Evolutionary conservation across 2,329 filamentous ascomycete species (phyloP).

Genomic region (Colletotrichum cereale): DNA sequence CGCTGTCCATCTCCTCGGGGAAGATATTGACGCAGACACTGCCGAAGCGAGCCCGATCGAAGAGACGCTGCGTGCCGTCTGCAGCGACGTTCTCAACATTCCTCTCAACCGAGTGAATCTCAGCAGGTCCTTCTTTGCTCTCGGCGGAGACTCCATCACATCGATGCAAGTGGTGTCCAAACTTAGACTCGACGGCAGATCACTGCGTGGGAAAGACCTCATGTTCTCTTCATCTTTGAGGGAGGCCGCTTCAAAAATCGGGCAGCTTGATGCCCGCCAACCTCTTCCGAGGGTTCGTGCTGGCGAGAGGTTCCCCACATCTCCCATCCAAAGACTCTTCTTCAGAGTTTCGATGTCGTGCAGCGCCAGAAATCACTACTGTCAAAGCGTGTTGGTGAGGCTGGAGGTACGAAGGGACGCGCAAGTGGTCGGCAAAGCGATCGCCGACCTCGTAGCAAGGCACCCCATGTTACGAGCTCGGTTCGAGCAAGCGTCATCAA

Average conservation of each 20-base stretch:
- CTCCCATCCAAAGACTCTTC: slow-evolving; percentile 29
- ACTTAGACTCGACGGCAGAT: not conserved
- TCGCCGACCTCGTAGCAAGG: slow-evolving; percentile 14
- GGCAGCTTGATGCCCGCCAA: too few relatives aligned
- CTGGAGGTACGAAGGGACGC: not conserved
- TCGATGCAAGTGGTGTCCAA: slow-evolving; percentile 34
- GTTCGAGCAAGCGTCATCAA: not conserved
- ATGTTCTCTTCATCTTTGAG: not conserved
- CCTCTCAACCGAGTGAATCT: not conserved
- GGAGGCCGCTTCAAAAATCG: not conserved
- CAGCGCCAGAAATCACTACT: slow-evolving; percentile 8
- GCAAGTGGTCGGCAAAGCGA: not conserved
- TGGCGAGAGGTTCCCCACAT: slow-evolving; percentile 8
- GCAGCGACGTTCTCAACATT: not conserved
- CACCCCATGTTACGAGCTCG: slow-evolving; percentile 33
- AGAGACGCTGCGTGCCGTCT: not conserved
- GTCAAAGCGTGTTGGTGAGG: slow-evolving; percentile 23
- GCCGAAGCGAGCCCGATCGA: not conserved
- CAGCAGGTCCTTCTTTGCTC: not conserved
- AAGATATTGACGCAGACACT: not conserved
- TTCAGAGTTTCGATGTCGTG: not conserved
- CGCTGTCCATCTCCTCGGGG: not conserved
- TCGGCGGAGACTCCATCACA: not conserved
- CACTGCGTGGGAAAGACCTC: not conserved
- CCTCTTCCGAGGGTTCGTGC: too few relatives aligned